Evolutionary conservation across 192 early-diverging fungal genomes (phyloP).

Genomic region (Linnemannia zychae): DNA sequence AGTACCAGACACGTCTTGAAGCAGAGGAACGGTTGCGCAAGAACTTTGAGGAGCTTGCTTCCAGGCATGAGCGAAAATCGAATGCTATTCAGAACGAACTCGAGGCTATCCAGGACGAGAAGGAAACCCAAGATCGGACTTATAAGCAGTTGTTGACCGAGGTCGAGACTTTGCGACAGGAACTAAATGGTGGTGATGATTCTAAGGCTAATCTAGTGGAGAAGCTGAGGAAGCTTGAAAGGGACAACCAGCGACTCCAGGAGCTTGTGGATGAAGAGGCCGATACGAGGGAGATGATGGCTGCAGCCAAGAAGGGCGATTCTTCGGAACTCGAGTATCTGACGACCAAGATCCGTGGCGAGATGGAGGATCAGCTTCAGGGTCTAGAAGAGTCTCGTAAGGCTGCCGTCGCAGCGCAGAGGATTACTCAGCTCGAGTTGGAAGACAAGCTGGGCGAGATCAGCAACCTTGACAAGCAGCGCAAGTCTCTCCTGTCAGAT

Average conservation of each 20-base stretch:
- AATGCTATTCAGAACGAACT: conserved; percentile 50
- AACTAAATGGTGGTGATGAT: conserved; percentile 76
- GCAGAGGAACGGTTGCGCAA: conserved; percentile 39
- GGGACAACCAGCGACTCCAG: conserved; percentile 69
- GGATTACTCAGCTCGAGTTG: conserved; percentile 80
- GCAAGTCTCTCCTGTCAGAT: conserved; percentile 70
- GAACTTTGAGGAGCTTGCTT: conserved; percentile 46
- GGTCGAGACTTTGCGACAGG: conserved; percentile 70
- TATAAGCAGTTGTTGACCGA: conserved; percentile 68
- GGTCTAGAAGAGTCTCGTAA: conserved; percentile 86
- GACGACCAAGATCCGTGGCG: conserved; percentile 69
- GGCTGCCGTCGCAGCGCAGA: conserved; percentile 83
- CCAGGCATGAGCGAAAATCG: conserved; percentile 51
- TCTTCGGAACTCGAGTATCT: conserved; percentile 69
- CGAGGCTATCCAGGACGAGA: conserved; percentile 66
- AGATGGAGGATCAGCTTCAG: conserved; percentile 80
- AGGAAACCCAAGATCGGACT: conserved; percentile 74
- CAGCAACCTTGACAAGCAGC: conserved; percentile 74
- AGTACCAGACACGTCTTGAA: conserved; percentile 47
- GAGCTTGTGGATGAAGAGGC: conserved; percentile 69
- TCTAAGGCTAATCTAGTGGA: conserved; percentile 56
- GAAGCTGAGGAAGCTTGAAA: conserved; percentile 67
- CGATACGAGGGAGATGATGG: conserved; percentile 71
- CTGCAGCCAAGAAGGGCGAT: conserved; percentile 63
- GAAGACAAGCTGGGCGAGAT: conserved; percentile 85